These are phyloP conservation scores for Lecanicillium sp. DNA, from an alignment of 2,329 filamentous ascomycete genomes.

Conservation along the genomic window DNA sequence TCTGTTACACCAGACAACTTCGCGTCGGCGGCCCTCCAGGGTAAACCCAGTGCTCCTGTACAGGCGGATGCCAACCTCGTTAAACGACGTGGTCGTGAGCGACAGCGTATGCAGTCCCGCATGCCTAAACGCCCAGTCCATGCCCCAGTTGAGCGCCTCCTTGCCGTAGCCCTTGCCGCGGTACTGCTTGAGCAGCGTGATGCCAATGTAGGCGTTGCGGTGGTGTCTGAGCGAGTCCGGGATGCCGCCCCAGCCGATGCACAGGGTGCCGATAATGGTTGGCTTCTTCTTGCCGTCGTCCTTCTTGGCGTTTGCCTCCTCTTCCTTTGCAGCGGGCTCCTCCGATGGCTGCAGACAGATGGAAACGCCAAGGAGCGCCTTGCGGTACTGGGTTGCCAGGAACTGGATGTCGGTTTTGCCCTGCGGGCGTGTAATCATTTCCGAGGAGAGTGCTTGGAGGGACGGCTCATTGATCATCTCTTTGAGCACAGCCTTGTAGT, in stretches of 20 bases:
- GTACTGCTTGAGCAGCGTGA: constrained; percentile 3
- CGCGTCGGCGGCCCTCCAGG: constrained; percentile 1
- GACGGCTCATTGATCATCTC: constrained; percentile 11
- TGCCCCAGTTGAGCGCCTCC: constrained; percentile 10
- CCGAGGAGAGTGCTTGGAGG: constrained; percentile 10
- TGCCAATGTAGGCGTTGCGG: constrained; percentile 9
- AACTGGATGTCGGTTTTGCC: constrained; percentile 10
- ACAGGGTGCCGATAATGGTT: constrained; percentile 14
- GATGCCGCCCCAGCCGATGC: constrained; percentile 8
- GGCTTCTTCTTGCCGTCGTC: constrained; percentile 7
- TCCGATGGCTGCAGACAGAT: constrained; percentile 12
- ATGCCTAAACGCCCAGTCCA: constrained; percentile 9
- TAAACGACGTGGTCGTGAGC: constrained; percentile 5
- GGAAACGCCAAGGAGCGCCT: constrained; percentile 14
- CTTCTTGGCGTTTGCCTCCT: not conserved
- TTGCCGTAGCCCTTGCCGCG: constrained; percentile 7
- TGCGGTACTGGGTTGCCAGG: constrained; percentile 8
- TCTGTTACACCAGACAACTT: constrained; percentile 6
- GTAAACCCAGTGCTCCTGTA: constrained; percentile 5
- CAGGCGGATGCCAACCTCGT: constrained; percentile 4
- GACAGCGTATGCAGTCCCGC: constrained; percentile 6
- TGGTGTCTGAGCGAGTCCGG: constrained; percentile 6
- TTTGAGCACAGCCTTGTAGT: constrained; percentile 10
- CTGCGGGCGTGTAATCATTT: constrained; percentile 7
- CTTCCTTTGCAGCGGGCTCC: not conserved